phyloP scores from a whole-genome alignment of 495 filamentous ascomycete species.

The Xylaria cubensis region DNA sequence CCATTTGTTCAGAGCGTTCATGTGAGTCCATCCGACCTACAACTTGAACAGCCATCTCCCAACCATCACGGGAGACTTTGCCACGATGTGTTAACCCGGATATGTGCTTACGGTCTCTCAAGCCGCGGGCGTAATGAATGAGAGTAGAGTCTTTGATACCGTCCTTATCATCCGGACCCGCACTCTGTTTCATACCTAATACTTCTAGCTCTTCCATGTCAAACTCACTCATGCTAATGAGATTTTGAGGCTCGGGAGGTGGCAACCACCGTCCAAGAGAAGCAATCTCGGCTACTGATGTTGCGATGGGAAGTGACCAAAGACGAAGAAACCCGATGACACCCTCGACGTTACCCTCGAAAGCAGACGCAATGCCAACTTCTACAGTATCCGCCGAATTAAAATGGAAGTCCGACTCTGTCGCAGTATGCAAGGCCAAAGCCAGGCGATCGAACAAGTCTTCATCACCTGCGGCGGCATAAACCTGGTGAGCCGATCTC shows the following conservation, averaged over 20 bases:
- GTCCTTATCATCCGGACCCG: slow-evolving; percentile 52
- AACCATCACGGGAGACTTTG: slow-evolving; percentile 66
- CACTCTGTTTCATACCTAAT: slow-evolving; percentile 54
- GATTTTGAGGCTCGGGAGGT: slow-evolving; percentile 51
- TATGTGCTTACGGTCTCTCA: slow-evolving; percentile 53
- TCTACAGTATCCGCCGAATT: slow-evolving; percentile 76
- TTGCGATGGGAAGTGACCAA: slow-evolving; percentile 78
- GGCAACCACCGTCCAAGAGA: slow-evolving; percentile 77
- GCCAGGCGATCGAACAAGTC: slow-evolving; percentile 56
- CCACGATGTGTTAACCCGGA: slow-evolving; percentile 37
- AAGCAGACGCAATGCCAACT: slow-evolving; percentile 77
- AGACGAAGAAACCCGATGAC: slow-evolving; percentile 73
- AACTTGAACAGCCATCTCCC: slow-evolving; percentile 83
- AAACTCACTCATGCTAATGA: slow-evolving; percentile 51
- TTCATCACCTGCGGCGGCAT: slow-evolving; percentile 35
- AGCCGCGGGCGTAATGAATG: slow-evolving; percentile 71
- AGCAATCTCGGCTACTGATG: slow-evolving; percentile 81
- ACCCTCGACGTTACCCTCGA: slow-evolving; percentile 77
- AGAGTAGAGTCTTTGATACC: slow-evolving; percentile 74
- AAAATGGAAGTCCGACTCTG: slow-evolving; percentile 64
- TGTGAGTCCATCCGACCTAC: slow-evolving; percentile 75
- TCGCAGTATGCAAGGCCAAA: slow-evolving; percentile 55
- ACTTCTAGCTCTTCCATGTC: slow-evolving; percentile 64
- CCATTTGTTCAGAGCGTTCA: slow-evolving; percentile 67
- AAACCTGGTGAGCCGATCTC: slow-evolving; percentile 41